phyloP scores from a whole-genome alignment of 495 filamentous ascomycete genomes.

The Penicillium daleae region DNA sequence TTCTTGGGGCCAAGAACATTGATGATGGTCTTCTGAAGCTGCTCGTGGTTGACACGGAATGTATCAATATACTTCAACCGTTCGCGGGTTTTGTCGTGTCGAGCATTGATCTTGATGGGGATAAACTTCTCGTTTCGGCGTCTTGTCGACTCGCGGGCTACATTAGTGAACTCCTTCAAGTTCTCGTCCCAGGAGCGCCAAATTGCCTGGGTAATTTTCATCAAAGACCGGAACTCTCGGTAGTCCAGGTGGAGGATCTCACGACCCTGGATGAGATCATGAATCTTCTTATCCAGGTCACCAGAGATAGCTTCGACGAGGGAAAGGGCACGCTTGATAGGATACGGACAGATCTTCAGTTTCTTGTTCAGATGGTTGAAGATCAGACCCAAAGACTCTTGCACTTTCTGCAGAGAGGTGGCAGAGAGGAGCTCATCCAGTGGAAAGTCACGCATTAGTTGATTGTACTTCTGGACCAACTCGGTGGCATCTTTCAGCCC shows the following conservation, averaged over 20 bases:
- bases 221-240: slow-evolving; percentile 81
- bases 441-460: slow-evolving; percentile 96
- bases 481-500: slow-evolving; percentile 94
- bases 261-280: slow-evolving; percentile 80
- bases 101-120: slow-evolving; percentile 88
- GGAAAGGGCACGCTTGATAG: slow-evolving; percentile 85
- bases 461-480: slow-evolving; percentile 96
- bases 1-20: slow-evolving; percentile 83
- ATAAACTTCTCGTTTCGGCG: slow-evolving; percentile 96
- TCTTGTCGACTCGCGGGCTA: slow-evolving; percentile 89
- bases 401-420: slow-evolving; percentile 85
- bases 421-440: slow-evolving; percentile 92
- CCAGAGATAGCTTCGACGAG: slow-evolving; percentile 98
- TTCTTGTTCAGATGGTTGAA: slow-evolving; percentile 97
- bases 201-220: slow-evolving; percentile 80
- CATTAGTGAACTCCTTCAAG: slow-evolving; percentile 95
- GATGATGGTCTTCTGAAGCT: slow-evolving; percentile 92
- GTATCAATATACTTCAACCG: slow-evolving; percentile 89
- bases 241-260: slow-evolving; percentile 91
- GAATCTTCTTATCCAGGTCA: slow-evolving; percentile 84
- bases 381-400: slow-evolving; percentile 83
- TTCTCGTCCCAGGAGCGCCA: slow-evolving; percentile 94
- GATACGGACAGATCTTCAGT: slow-evolving; percentile 91
- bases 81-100: slow-evolving; percentile 84
- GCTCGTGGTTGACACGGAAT: slow-evolving; percentile 95